Conservation (phyloP, 768 basidiomycete species). For the Tephrocybe sp. region DNA sequence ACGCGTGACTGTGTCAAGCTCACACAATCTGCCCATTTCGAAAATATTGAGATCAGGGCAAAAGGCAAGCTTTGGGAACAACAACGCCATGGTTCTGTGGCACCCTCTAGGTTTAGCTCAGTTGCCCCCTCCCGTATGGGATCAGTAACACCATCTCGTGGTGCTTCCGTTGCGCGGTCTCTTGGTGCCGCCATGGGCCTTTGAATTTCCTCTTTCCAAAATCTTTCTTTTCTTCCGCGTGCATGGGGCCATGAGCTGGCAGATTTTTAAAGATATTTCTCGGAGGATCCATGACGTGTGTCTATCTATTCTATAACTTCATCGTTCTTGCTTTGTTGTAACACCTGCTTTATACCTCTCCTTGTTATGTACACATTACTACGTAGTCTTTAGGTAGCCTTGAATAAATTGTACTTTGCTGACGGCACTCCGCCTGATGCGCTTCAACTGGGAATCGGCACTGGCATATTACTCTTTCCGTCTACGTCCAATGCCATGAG, state of each 20-base stretch:
- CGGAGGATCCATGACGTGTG: background rate
- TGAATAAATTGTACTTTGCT: conserved; percentile 3
- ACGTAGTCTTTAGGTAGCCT: background rate
- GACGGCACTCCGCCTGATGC: background rate
- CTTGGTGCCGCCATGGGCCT: conserved; percentile 40
- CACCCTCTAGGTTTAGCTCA: conserved; percentile 22
- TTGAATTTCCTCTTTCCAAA: conserved; percentile 12
- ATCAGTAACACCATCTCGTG: conserved; percentile 22
- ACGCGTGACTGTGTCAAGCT: conserved; percentile 90
- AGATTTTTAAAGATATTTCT: conserved; percentile 14
- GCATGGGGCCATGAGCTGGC: too few relatives aligned
- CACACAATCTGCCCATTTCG: conserved; percentile 70
- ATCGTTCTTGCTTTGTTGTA: conserved; percentile 8
- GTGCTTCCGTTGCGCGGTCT: conserved; percentile 43
- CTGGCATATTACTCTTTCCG: conserved; percentile 24
- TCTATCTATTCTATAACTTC: conserved; percentile 3
- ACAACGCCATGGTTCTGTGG: conserved; percentile 34
- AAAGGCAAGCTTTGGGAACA: conserved; percentile 88
- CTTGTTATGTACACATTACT: conserved; percentile 6
- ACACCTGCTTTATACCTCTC: background rate
- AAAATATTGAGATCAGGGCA: conserved; percentile 79
- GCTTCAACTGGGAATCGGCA: conserved; percentile 21
- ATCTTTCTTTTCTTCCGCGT: conserved; percentile 4
- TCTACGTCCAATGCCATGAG: conserved; percentile 25
- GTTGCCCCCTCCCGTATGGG: conserved; percentile 19